phyloP scores from a whole-genome alignment of 2,329 filamentous ascomycete genomes.

The Aspergillus novofumigatus region DNA sequence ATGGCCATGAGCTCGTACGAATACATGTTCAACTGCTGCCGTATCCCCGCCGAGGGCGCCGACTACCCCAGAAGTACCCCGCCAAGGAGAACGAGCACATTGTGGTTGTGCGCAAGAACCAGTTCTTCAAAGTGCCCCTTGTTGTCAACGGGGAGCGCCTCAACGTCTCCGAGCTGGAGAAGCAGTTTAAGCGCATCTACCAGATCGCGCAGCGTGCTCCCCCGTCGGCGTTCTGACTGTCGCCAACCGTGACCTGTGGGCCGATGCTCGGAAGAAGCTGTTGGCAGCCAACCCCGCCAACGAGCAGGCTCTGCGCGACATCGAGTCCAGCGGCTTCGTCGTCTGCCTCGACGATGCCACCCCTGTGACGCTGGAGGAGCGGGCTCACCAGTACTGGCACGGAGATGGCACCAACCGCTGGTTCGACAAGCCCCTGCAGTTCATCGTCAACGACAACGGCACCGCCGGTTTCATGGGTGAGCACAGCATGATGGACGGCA shows the following conservation, averaged over 20 bases:
- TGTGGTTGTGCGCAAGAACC: constrained; percentile 87
- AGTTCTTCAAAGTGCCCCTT: constrained; percentile 88
- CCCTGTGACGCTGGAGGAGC: constrained; percentile 91
- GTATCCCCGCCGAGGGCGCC: constrained; percentile 74
- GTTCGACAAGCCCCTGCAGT: constrained; percentile 97
- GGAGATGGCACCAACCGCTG: constrained; percentile 93
- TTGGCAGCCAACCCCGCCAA: constrained; percentile 75
- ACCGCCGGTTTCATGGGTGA: constrained; percentile 97
- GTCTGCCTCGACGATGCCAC: constrained; percentile 89
- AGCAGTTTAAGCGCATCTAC: constrained; percentile 83
- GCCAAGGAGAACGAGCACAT: constrained; percentile 78
- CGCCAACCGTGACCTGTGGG: constrained; percentile 91
- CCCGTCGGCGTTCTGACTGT: constrained; percentile 81
- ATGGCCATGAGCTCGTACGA: constrained; percentile 98
- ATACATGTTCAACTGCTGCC: constrained; percentile 96
- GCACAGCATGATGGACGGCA: constrained; percentile 99
- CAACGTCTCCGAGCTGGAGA: constrained; percentile 83
- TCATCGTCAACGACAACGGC: constrained; percentile 97
- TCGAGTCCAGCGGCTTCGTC: constrained; percentile 86
- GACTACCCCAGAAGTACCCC: constrained; percentile 79
- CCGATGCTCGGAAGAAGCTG: constrained; percentile 73
- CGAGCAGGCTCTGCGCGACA: constrained; percentile 68
- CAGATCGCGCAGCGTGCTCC: constrained; percentile 66
- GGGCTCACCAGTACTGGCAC: constrained; percentile 96
- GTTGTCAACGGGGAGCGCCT: constrained; percentile 79